These are phyloP conservation scores for Cylindrotheca fusiformis DNA, from an alignment of 108 stramenopile genomes.

Conservation along the genomic window DNA sequence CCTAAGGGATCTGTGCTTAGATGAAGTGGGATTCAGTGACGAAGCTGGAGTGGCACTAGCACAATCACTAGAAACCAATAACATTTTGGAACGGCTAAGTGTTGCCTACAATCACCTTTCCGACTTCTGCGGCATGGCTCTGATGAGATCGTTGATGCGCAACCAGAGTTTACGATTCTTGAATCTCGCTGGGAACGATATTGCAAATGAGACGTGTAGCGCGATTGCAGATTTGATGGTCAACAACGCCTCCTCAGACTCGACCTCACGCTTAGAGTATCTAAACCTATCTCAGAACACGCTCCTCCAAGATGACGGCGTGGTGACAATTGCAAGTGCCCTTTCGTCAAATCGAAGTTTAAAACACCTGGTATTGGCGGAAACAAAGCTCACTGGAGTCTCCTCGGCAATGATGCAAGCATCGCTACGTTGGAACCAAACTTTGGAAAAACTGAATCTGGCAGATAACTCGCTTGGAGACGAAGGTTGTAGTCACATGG, in stretches of 20 bases:
- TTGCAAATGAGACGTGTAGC: conserved; percentile 1
- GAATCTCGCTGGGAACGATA: conserved; percentile 3
- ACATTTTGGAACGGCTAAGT: not conserved
- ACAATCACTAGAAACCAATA: not conserved
- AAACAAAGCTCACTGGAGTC: conserved; percentile 15
- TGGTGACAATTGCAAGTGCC: conserved; percentile 14
- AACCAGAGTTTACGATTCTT: not conserved
- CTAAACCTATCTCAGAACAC: conserved; percentile 6
- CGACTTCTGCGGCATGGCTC: conserved; percentile 3
- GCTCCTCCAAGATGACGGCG: conserved; percentile 8
- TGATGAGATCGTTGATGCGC: not conserved
- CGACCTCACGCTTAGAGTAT: not conserved
- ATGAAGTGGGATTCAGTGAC: conserved; percentile 3
- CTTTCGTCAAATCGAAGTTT: conserved; percentile 24
- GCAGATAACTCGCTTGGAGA: conserved; percentile 25
- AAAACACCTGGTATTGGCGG: conserved; percentile 27
- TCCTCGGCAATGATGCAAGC: conserved; percentile 6
- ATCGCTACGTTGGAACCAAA: not conserved
- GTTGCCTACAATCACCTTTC: conserved; percentile 7
- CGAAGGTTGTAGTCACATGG: conserved; percentile 27
- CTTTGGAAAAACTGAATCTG: conserved; percentile 21
- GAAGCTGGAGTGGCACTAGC: conserved; percentile 12
- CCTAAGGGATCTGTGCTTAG: not conserved
- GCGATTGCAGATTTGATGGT: conserved; percentile 12
- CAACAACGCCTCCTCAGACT: not conserved